phyloP scores from a whole-genome alignment of 495 filamentous ascomycete species.

The Astrothelium subdiscretum region DNA sequence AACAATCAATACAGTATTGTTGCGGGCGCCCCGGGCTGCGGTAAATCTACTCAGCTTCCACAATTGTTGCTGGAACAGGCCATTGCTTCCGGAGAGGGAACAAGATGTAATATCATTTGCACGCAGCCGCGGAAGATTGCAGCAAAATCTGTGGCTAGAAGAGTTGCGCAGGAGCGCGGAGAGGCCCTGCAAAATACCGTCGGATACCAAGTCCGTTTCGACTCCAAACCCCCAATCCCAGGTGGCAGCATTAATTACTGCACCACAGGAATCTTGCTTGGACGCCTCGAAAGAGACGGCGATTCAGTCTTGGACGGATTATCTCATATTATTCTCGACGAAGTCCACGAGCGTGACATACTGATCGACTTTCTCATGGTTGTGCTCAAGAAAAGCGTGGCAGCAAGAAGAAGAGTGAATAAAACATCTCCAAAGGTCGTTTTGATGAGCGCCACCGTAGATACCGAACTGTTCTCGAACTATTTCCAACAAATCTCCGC shows the following conservation, averaged over 20 bases:
- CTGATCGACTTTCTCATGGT: conserved; percentile 45
- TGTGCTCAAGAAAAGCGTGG: conserved; percentile 37
- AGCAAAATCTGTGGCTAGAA: conserved; percentile 40
- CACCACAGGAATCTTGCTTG: conserved; percentile 45
- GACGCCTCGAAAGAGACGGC: conserved; percentile 34
- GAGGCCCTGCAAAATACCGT: conserved; percentile 38
- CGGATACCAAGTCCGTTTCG: conserved; percentile 45
- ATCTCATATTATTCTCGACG: conserved; percentile 48
- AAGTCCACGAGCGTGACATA: conserved; percentile 50
- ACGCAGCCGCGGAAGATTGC: conserved; percentile 49
- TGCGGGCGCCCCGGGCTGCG: conserved; percentile 45
- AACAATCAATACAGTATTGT: conserved; percentile 42
- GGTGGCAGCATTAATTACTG: conserved; percentile 45
- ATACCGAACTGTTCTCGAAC: conserved; percentile 42
- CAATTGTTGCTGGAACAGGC: conserved; percentile 47
- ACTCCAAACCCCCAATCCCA: conserved; percentile 27
- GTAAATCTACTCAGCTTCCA: conserved; percentile 52
- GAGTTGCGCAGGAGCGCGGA: conserved; percentile 43
- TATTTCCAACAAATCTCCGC: conserved; percentile 35
- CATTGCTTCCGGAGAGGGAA: conserved; percentile 31
- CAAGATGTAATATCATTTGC: conserved; percentile 42
- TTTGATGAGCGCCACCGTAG: conserved; percentile 50
- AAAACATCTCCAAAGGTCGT: conserved; percentile 38
- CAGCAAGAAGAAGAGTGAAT: conserved; percentile 25
- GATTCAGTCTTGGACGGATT: conserved; percentile 33